Percentiles rank a stretch among this genome's conserved stretches.
Conservation (phyloP, 2,329 filamentous ascomycete species). For the Ophiostoma sp. region DNA sequence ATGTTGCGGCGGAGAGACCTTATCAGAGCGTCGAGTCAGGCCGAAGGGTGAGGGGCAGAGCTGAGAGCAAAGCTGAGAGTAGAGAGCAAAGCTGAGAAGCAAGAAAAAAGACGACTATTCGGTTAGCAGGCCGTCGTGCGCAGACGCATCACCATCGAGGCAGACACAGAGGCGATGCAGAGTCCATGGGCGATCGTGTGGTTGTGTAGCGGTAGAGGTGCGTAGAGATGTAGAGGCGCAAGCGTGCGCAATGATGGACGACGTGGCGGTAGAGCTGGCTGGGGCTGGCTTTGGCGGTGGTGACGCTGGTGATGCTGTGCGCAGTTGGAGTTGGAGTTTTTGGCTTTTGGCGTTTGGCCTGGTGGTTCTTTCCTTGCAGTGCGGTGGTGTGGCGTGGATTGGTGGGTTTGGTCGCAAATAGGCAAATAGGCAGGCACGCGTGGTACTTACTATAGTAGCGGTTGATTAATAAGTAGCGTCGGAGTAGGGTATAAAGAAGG, state of each 20-base stretch:
- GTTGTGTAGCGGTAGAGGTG: background rate
- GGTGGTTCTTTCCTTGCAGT: background rate
- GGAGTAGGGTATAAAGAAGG: background rate
- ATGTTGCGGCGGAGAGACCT: background rate
- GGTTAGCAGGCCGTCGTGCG: slow-evolving; percentile 20
- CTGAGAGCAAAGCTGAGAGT: background rate
- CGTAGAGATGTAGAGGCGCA: too few relatives aligned
- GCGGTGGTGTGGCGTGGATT: background rate
- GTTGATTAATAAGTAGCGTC: slow-evolving; percentile 19
- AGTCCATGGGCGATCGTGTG: background rate
- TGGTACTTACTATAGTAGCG: slow-evolving; percentile 15
- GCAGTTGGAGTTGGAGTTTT: background rate
- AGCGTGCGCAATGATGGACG: background rate
- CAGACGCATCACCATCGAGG: background rate
- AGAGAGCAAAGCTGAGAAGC: background rate
- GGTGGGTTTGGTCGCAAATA: background rate
- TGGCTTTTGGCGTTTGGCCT: background rate
- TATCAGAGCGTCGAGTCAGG: background rate
- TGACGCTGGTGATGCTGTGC: background rate
- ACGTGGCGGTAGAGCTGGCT: background rate
- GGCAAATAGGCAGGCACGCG: slow-evolving; percentile 2
- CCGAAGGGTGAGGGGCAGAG: background rate
- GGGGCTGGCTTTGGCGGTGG: background rate
- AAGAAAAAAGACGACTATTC: background rate
- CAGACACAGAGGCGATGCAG: background rate